A percentile compares a stretch with the other conserved stretches of the same genome.
Conservation (phyloP, 345 rosid genomes). For the Dovyalis caffra region DNA sequence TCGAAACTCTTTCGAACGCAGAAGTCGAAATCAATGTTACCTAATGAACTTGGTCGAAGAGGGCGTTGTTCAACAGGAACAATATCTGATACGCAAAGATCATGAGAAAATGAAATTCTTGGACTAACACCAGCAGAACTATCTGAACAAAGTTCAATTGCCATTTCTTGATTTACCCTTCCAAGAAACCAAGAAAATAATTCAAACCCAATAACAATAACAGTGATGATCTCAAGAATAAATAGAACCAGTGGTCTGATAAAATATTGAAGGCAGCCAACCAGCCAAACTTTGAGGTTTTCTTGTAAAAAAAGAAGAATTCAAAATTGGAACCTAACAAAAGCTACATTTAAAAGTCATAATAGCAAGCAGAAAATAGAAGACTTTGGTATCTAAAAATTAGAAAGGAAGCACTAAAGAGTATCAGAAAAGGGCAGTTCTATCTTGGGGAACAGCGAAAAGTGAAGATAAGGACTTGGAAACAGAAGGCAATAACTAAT, state of each 20-base stretch:
- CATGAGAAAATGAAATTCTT: constrained; percentile 77
- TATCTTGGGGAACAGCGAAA: background rate
- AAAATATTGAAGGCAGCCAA: background rate
- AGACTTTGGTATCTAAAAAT: background rate
- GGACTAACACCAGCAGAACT: constrained; percentile 55
- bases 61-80: constrained; percentile 55
- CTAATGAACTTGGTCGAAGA: constrained; percentile 40
- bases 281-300: background rate
- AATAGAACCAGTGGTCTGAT: background rate
- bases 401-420: background rate
- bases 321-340: background rate
- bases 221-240: background rate
- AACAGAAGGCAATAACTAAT: background rate
- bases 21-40: constrained; percentile 50
- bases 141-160: constrained; percentile 59
- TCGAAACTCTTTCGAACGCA: constrained; percentile 25
- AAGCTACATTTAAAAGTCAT: background rate
- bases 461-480: background rate
- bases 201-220: background rate
- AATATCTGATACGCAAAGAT: constrained; percentile 48
- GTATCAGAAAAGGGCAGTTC: background rate
- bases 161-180: constrained; percentile 40
- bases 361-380: background rate
- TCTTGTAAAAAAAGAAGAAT: background rate
- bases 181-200: constrained; percentile 3